Conservation (phyloP, 1,139 yeast species). For the Zygosaccharomyces pseudobailii region DNA sequence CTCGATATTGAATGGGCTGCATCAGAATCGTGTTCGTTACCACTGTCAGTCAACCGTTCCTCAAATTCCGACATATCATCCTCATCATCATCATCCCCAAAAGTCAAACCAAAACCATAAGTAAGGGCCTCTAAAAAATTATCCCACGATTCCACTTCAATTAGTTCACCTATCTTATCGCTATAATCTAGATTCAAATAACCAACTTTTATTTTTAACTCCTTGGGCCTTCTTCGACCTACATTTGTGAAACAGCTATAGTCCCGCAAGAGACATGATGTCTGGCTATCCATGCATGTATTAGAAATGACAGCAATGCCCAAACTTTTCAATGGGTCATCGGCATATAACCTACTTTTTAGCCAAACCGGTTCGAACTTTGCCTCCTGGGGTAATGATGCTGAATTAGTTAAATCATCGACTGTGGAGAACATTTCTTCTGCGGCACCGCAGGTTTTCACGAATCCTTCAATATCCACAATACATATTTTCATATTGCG, state of each 20-base stretch:
- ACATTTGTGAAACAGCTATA: slow-evolving; percentile 18
- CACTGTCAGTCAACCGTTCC: slow-evolving; percentile 10
- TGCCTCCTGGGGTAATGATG: not conserved
- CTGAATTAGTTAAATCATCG: slow-evolving; percentile 1
- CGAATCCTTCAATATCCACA: slow-evolving; percentile 16
- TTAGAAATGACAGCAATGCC: slow-evolving; percentile 30
- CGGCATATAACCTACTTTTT: slow-evolving; percentile 12
- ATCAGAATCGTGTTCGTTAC: slow-evolving; percentile 5
- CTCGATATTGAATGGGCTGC: slow-evolving; percentile 2
- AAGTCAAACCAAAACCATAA: slow-evolving; percentile 27
- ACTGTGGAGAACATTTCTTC: slow-evolving; percentile 3
- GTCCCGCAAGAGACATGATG: slow-evolving; percentile 24
- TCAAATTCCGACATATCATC: slow-evolving; percentile 10
- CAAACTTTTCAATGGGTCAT: slow-evolving; percentile 6
- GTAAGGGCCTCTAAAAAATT: slow-evolving; percentile 30
- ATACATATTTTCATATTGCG: slow-evolving; percentile 18
- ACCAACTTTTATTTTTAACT: slow-evolving; percentile 32
- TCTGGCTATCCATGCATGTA: slow-evolving; percentile 23
- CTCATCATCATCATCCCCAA: slow-evolving; percentile 30
- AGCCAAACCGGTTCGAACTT: slow-evolving; percentile 20
- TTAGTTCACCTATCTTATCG: slow-evolving; percentile 27
- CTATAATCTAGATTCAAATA: slow-evolving; percentile 31
- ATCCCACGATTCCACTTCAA: slow-evolving; percentile 30
- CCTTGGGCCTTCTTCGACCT: slow-evolving; percentile 24
- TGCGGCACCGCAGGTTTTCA: slow-evolving; percentile 11